phyloP scores from a whole-genome alignment of 140 eudicot species.

The Erigeron philadelphicus region DNA sequence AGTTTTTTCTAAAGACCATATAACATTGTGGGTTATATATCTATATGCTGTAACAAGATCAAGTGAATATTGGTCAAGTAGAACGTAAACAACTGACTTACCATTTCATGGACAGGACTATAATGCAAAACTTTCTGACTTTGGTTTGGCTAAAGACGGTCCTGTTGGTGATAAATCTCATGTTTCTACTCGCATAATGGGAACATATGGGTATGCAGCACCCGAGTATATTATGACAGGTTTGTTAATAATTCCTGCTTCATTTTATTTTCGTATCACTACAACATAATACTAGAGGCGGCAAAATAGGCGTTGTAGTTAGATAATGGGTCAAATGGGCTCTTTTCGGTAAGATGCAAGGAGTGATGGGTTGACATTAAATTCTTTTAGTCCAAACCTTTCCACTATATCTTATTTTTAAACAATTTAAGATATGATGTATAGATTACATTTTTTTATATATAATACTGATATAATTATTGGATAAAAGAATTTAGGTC shows the following conservation, averaged over 20 bases:
- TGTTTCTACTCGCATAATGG: constrained; percentile 97
- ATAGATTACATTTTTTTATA: too few species aligned
- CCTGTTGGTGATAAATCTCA: constrained; percentile 97
- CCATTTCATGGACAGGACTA: constrained; percentile 51
- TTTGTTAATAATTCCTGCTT: constrained; percentile 25
- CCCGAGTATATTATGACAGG: constrained; percentile 98
- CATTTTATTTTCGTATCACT: background rate
- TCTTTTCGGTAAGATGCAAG: too few species aligned
- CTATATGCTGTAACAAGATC: background rate
- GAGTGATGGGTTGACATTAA: too few species aligned
- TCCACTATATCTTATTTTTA: too few species aligned
- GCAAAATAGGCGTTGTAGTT: background rate
- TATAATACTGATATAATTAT: too few species aligned
- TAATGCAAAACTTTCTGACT: constrained; percentile 84
- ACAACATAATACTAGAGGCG: background rate
- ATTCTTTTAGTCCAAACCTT: too few species aligned
- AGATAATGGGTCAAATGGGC: background rate
- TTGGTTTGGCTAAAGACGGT: constrained; percentile 94
- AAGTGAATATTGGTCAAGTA: background rate
- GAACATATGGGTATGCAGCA: constrained; percentile 93
- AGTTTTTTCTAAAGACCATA: background rate
- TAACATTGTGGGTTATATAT: background rate
- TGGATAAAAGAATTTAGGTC: background rate
- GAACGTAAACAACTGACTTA: background rate
- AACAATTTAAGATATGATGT: too few species aligned